These are phyloP conservation scores for Coffea canephora DNA, from an alignment of 257 asterid species.

Conservation along the genomic window DNA sequence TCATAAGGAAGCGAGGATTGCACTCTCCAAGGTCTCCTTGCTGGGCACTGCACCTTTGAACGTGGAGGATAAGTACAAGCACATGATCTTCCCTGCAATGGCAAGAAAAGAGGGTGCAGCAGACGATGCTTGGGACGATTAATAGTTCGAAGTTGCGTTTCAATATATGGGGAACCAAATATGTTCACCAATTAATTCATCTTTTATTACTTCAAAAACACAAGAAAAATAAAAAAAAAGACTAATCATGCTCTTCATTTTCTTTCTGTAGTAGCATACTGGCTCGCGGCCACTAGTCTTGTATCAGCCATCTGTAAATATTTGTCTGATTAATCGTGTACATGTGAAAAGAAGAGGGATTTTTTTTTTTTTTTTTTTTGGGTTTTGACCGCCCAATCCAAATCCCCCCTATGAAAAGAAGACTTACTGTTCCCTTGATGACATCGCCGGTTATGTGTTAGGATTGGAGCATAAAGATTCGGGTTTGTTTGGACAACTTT, in stretches of 20 bases:
- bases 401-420: too few relatives aligned
- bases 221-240: background rate
- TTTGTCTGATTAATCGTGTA: slow-evolving; percentile 3
- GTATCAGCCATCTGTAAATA: slow-evolving; percentile 1
- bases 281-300: background rate
- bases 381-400: too few relatives aligned
- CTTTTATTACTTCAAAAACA: background rate
- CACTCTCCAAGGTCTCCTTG: slow-evolving; percentile 46
- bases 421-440: background rate
- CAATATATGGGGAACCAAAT: background rate
- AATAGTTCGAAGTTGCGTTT: background rate
- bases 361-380: too few relatives aligned
- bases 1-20: slow-evolving; percentile 50
- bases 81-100: slow-evolving; percentile 61
- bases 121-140: slow-evolving; percentile 87
- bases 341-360: background rate
- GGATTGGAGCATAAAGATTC: background rate
- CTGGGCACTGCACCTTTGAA: slow-evolving; percentile 46
- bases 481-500: too few relatives aligned
- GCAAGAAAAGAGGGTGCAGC: slow-evolving; percentile 66
- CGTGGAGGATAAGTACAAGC: slow-evolving; percentile 72
- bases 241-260: background rate
- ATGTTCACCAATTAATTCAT: too few relatives aligned
- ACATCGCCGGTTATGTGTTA: background rate
- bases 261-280: background rate